Conservation (phyloP, 78 protist species). For the Creolimax fragrantissima region DNA sequence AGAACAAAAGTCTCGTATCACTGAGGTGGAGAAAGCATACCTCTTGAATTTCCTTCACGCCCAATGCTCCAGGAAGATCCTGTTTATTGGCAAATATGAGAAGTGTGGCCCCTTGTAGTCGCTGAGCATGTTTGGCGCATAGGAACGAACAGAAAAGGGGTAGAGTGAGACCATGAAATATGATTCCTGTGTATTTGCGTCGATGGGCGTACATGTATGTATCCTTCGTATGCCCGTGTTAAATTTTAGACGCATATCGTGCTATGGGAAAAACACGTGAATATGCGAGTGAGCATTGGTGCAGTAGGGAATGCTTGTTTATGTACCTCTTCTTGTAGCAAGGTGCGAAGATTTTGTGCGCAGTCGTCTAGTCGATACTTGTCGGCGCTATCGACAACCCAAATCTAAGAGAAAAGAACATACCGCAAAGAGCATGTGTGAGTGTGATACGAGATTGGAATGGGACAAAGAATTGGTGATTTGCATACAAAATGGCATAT, state of each 20-base stretch:
- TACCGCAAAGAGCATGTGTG: too few species aligned
- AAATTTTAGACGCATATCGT: too few species aligned
- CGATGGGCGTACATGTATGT: background rate
- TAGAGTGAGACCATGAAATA: background rate
- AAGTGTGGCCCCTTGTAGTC: constrained; percentile 91
- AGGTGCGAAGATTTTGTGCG: constrained; percentile 46
- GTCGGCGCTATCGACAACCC: constrained; percentile 95
- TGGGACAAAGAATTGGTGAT: too few species aligned
- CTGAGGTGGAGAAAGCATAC: background rate
- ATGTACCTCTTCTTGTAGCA: constrained; percentile 74
- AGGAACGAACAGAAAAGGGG: background rate
- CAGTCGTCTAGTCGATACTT: constrained; percentile 77
- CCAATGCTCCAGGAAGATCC: constrained; percentile 79
- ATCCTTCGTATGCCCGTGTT: background rate
- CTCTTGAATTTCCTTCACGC: constrained; percentile 54
- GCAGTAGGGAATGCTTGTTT: too few species aligned
- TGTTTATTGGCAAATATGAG: constrained; percentile 95
- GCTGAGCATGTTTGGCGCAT: background rate
- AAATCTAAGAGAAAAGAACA: constrained; percentile 40
- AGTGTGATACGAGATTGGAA: too few species aligned
- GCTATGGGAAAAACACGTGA: background rate
- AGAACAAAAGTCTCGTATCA: background rate
- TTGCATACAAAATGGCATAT: too few species aligned
- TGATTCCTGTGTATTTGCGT: background rate
- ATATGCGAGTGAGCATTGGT: too few species aligned